Conservation (phyloP, 2,329 filamentous ascomycete genomes). For the Xylariaceae sp. region DNA sequence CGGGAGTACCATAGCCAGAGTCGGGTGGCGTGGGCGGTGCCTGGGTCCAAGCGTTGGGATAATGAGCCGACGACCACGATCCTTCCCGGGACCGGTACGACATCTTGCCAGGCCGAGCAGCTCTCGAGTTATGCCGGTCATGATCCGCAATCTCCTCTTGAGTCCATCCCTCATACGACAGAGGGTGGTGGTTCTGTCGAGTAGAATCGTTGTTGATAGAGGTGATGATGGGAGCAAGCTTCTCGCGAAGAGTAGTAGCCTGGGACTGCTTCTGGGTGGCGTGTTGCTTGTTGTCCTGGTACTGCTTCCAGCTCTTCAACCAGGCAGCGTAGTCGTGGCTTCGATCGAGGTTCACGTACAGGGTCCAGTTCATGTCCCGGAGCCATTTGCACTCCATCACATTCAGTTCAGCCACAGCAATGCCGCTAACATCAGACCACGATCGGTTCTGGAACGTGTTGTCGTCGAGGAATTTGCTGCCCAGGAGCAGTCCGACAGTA, state of each 20-base stretch:
- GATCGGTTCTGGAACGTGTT: slow-evolving; percentile 97
- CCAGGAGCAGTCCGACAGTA: slow-evolving; percentile 76
- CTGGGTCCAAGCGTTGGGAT: slow-evolving; percentile 36
- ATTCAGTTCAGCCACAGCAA: slow-evolving; percentile 78
- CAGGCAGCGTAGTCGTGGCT: slow-evolving; percentile 65
- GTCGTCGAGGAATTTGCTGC: slow-evolving; percentile 94
- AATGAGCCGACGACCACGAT: slow-evolving; percentile 38
- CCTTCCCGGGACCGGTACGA: slow-evolving; percentile 43
- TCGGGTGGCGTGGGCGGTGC: slow-evolving; percentile 55
- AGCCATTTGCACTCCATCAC: slow-evolving; percentile 85
- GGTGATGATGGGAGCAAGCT: slow-evolving; percentile 44
- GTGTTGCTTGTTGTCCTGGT: slow-evolving; percentile 46
- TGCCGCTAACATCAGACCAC: slow-evolving; percentile 92
- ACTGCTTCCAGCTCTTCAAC: slow-evolving; percentile 56
- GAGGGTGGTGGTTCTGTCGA: slow-evolving; percentile 30
- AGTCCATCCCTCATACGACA: slow-evolving; percentile 42
- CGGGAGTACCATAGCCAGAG: slow-evolving; percentile 57
- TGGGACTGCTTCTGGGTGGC: slow-evolving; percentile 36
- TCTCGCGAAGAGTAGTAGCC: slow-evolving; percentile 42
- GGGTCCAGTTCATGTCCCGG: slow-evolving; percentile 71
- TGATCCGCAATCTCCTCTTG: slow-evolving; percentile 53
- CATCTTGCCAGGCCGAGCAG: slow-evolving; percentile 24
- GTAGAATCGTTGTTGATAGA: slow-evolving; percentile 41
- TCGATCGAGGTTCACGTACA: slow-evolving; percentile 79
- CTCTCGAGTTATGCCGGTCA: slow-evolving; percentile 39